Percentiles rank a stretch among this genome's conserved stretches.
Evolutionary conservation across 805 yeast genomes (phyloP).

Genomic region (Barnettozyma pratensis): DNA sequence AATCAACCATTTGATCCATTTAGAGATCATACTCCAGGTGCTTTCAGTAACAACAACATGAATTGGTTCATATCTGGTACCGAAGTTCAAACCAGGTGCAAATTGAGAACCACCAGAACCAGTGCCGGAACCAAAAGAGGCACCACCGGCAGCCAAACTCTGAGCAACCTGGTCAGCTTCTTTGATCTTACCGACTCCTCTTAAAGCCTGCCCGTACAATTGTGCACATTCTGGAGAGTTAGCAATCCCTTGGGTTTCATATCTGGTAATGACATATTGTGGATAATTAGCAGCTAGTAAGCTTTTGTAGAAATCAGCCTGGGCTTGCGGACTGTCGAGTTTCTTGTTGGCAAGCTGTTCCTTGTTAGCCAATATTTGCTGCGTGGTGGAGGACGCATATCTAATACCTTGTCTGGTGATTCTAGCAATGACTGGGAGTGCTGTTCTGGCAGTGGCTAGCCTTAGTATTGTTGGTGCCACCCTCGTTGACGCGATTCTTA

Average conservation of each 20-base stretch:
- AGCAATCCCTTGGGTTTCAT: conserved; percentile 91
- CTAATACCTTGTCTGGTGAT: conserved; percentile 10
- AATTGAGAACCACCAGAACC: conserved; percentile 22
- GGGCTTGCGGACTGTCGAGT: conserved; percentile 60
- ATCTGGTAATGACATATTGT: conserved; percentile 92
- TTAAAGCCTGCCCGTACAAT: conserved; percentile 76
- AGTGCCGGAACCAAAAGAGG: neutral
- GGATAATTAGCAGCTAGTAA: conserved; percentile 82
- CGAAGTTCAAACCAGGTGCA: conserved; percentile 35
- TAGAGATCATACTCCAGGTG: conserved; percentile 67
- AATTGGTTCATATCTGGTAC: conserved; percentile 75
- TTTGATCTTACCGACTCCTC: conserved; percentile 66
- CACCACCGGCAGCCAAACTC: conserved; percentile 33
- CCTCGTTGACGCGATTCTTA: neutral
- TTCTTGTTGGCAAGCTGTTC: conserved; percentile 88
- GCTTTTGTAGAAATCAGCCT: conserved; percentile 77
- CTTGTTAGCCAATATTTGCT: conserved; percentile 43
- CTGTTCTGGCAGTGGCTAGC: conserved; percentile 5
- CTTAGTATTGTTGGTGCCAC: neutral
- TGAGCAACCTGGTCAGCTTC: conserved; percentile 69
- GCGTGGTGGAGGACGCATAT: conserved; percentile 20
- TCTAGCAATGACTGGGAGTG: neutral
- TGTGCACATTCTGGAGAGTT: conserved; percentile 72
- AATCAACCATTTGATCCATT: conserved; percentile 85
- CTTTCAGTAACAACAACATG: conserved; percentile 93